Conservation (phyloP, 257 asterid genomes). For the Oldenlandia corymbosa region DNA sequence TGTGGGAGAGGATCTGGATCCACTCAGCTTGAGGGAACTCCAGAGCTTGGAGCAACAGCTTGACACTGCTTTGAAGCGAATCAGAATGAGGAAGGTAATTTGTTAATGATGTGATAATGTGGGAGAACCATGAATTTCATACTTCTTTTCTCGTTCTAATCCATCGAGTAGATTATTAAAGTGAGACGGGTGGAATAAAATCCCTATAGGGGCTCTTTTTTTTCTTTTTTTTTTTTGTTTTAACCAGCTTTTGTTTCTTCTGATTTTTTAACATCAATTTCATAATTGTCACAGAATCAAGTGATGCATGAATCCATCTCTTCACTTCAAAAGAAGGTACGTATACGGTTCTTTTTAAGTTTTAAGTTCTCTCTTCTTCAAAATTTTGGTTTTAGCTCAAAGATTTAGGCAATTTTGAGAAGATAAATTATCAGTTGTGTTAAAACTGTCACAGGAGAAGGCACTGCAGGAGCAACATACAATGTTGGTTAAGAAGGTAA, state of each 20-base stretch:
- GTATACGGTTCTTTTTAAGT: neutral
- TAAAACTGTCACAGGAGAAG: slow-evolving; percentile 44
- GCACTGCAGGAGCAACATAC: slow-evolving; percentile 50
- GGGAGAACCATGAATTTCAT: too few species aligned
- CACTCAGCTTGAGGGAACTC: slow-evolving; percentile 67
- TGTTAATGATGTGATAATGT: neutral
- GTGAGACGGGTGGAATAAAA: too few species aligned
- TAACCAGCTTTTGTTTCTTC: neutral
- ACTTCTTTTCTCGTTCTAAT: too few species aligned
- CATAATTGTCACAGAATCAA: slow-evolving; percentile 52
- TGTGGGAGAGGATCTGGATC: slow-evolving; percentile 61
- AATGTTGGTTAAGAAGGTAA: slow-evolving; percentile 50
- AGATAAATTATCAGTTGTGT: neutral
- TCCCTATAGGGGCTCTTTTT: too few species aligned
- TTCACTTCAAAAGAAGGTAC: slow-evolving; percentile 71
- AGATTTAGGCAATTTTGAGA: too few species aligned
- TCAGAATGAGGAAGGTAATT: slow-evolving; percentile 52
- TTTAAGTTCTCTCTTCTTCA: neutral
- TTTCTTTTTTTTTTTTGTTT: too few species aligned
- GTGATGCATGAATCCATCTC: slow-evolving; percentile 72
- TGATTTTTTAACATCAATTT: neutral
- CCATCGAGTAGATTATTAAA: too few species aligned
- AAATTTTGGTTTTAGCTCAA: neutral
- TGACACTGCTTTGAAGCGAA: slow-evolving; percentile 56
- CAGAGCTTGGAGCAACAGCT: slow-evolving; percentile 78